Evolutionary conservation across 192 early-diverging fungal genomes (phyloP).

Genomic region (Dissophora ornata): DNA sequence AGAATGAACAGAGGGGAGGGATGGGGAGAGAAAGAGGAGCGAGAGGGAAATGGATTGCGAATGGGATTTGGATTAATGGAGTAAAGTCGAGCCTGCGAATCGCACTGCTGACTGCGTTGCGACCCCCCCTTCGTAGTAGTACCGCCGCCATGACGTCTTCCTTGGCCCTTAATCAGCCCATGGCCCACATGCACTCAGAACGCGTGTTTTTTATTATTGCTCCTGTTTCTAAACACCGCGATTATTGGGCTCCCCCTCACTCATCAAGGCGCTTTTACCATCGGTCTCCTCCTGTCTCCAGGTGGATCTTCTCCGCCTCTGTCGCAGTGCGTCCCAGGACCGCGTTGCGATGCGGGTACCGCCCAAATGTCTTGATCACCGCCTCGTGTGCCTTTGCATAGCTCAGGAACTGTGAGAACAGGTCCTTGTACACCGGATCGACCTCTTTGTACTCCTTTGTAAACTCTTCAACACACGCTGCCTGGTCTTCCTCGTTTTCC

Average conservation of each 20-base stretch:
- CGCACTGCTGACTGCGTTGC: not conserved
- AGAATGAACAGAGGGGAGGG: not conserved
- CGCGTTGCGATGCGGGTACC: conserved; percentile 71
- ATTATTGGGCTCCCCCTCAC: no score
- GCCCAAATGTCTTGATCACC: conserved; percentile 69
- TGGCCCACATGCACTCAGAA: no score
- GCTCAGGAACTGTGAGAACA: conserved; percentile 49
- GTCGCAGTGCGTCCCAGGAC: conserved; percentile 64
- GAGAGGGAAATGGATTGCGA: not conserved
- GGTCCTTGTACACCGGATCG: conserved; percentile 50
- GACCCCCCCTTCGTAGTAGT: no score
- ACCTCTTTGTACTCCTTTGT: conserved; percentile 37
- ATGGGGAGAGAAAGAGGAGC: not conserved
- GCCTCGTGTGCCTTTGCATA: conserved; percentile 60
- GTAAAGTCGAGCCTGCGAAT: no score
- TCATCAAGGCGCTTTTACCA: no score
- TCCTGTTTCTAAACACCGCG: not conserved
- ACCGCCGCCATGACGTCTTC: no score
- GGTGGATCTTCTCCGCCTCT: conserved; percentile 62
- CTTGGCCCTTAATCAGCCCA: no score
- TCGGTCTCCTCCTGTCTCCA: conserved; percentile 36
- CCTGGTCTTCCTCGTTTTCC: conserved; percentile 69
- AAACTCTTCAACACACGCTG: conserved; percentile 61
- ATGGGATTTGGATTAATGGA: not conserved
- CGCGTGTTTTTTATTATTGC: no score